Base-by-base conservation (phyloP, 2,329 filamentous ascomycete species). In the Mycosphaerella sp. region DNA sequence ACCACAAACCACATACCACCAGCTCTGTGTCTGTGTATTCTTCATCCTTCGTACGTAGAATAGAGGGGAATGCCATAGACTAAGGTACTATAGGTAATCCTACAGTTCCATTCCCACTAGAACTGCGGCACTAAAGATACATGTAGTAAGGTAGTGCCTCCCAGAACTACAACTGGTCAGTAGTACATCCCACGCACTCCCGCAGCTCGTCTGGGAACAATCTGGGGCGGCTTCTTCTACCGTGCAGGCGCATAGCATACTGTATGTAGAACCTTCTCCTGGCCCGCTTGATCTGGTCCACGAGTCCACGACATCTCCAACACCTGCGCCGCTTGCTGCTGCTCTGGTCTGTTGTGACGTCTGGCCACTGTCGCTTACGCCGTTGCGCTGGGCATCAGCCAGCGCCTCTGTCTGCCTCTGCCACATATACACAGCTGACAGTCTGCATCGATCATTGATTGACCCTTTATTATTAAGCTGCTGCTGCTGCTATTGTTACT, bases 131-230 rank as follows among this genome's bases (percentile, higher is more conserved):
- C n/a, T n/a, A n/a, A n/a, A n/a, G n/a, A n/a, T n/a, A n/a, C n/a
- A n/a, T n/a, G n/a, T n/a, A n/a, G n/a, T n/a, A n/a, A n/a, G n/a
- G n/a, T n/a, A n/a, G n/a, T n/a, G n/a, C n/a, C n/a, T n/a, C n/a
- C n/a, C n/a, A n/a, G n/a, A n/a, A n/a, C n/a, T n/a, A n/a, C n/a
- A n/a, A n/a, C n/a, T n/a, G n/a, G n/a, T n/a, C 45, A 44, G 41
- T 50, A 51, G 46, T 30, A 25, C 44, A 59, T 56, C 58, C 57
- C 59, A 58, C 53, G 54, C 55, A 18, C 42, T 30, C 16, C 28
- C 41, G 44, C 44, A 47, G 45, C 27, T 25, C 35, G 14, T 9
- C 36, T 10, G 35, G 36, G n/a, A n/a, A n/a, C n/a, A 17, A 41
- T 41, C 25, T 32, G 21, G 36, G 37, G 45, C 21, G 35, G 44